Evolutionary conservation across 164 flowering plant species (phyloP).

Genomic region (Taxillus chinensis): DNA sequence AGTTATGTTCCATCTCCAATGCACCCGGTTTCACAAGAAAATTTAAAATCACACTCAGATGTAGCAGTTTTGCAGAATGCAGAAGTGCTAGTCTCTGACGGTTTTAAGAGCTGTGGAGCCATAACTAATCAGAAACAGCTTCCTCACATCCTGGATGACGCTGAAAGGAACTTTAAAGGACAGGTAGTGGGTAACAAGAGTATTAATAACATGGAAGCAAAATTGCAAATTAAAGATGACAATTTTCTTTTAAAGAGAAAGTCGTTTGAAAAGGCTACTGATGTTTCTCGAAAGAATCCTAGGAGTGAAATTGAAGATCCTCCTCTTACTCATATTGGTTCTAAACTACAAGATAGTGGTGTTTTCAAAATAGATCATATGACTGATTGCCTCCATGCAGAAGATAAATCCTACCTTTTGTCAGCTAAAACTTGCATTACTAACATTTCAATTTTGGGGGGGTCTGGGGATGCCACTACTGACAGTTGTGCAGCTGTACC

Average conservation of each 20-base stretch:
- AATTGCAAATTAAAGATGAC: slow-evolving; percentile 10
- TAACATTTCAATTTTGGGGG: not conserved
- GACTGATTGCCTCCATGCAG: not conserved
- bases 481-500: not conserved
- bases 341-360: not conserved
- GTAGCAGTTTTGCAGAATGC: slow-evolving; percentile 10
- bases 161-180: slow-evolving; percentile 4
- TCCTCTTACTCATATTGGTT: not conserved
- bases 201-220: slow-evolving; percentile 5
- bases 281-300: not conserved
- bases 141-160: slow-evolving; percentile 4
- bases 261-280: not conserved
- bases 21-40: slow-evolving; percentile 12
- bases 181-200: slow-evolving; percentile 7
- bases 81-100: slow-evolving; percentile 10
- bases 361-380: not conserved
- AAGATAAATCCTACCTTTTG: not conserved
- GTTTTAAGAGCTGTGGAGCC: slow-evolving; percentile 1
- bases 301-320: not conserved
- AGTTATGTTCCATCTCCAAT: slow-evolving; percentile 10
- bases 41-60: slow-evolving; percentile 11
- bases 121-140: slow-evolving; percentile 3
- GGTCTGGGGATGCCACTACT: not conserved
- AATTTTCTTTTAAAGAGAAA: slow-evolving; percentile 5
- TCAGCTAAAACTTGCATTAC: not conserved